Percentiles rank a stretch among this genome's conserved stretches.
Conservation (phyloP, 257 asterid species). For the Solanum etuberosum region DNA sequence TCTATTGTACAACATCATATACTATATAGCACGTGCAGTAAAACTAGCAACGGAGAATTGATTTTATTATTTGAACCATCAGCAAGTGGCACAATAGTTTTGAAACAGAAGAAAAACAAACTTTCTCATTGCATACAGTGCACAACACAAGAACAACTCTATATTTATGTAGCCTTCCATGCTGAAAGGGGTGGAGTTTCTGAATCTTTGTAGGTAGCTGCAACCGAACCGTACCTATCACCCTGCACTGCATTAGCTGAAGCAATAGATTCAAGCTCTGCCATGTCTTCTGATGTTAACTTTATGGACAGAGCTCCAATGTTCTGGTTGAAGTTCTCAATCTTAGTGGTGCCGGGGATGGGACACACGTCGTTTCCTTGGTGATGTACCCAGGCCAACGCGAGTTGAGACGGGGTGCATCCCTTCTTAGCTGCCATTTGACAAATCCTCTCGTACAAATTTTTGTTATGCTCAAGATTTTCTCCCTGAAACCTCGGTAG, state of each 20-base stretch:
- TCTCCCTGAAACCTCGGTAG: constrained; percentile 33
- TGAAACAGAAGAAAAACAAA: background rate
- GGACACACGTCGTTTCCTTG: constrained; percentile 43
- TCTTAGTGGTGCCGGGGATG: constrained; percentile 39
- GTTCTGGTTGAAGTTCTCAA: constrained; percentile 23
- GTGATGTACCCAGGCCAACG: constrained; percentile 53
- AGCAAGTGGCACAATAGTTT: background rate
- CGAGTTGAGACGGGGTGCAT: constrained; percentile 44
- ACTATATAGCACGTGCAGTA: too few relatives aligned
- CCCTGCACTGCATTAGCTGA: constrained; percentile 27
- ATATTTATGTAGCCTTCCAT: constrained; percentile 5
- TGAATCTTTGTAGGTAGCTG: constrained; percentile 3
- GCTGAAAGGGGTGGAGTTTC: constrained; percentile 22
- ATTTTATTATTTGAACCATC: background rate
- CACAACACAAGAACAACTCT: background rate
- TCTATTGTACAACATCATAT: too few relatives aligned
- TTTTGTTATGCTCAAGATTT: constrained; percentile 29
- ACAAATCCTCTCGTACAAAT: constrained; percentile 16
- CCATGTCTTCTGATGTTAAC: constrained; percentile 20
- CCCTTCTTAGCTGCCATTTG: constrained; percentile 29
- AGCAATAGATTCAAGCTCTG: constrained; percentile 30
- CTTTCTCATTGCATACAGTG: background rate
- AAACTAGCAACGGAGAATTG: too few relatives aligned
- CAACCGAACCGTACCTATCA: constrained; percentile 11
- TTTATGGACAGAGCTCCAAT: constrained; percentile 22